Base-by-base conservation (phyloP, 1,139 yeast genomes). In the Candida dubliniensis region DNA sequence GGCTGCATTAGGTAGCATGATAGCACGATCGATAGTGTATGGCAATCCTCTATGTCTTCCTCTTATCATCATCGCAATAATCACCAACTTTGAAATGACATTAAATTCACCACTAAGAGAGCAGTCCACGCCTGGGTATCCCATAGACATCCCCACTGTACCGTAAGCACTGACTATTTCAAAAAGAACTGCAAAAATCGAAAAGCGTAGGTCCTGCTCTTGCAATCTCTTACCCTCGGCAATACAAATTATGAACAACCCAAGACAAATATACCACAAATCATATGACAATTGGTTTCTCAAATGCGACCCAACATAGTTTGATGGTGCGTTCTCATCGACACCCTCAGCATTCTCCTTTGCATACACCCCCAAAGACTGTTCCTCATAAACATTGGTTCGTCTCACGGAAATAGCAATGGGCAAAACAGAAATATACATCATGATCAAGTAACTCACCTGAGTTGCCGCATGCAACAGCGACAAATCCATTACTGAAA, bases 41-140 rank as follows among this genome's bases (percentile, higher is more conserved):
- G 99, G 99, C 48, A 93, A 73, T 34, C 99, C 99, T 76, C 99
- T 87, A 59, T 91, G 98, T 47, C 97, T 78, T 9, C 99, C 98
- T 69, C 99, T 81, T 42, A 93, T 78, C 84, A 93, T 82, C 84
- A 90, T 81, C 5, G 91, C 95, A 50, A 89, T 83, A 37, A 93
- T 82, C 2, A 91, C 88, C 41, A 93, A 71, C 58, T 95, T 95
- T 2, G 96, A 86, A 9, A 93, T 58, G 0, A 78, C 76, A 26
- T 79, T 76, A 57, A 93, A 88, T 58, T 85, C 78, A 0, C 81
- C 90, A 12, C 86, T 76, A 41, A 93, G 78, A 2, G 97, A 87
- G 4, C 89, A 74, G 50, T 78, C 69, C 7, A 78, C 69, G 38
- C 68, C 70, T 0, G 95, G 87, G 53, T 81, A 90, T 0, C 99